A percentile compares a stretch with the other conserved stretches of the same genome.
These are phyloP conservation scores for Sporothrix inflata DNA, from an alignment of 2,329 filamentous ascomycete genomes.

Conservation along the genomic window DNA sequence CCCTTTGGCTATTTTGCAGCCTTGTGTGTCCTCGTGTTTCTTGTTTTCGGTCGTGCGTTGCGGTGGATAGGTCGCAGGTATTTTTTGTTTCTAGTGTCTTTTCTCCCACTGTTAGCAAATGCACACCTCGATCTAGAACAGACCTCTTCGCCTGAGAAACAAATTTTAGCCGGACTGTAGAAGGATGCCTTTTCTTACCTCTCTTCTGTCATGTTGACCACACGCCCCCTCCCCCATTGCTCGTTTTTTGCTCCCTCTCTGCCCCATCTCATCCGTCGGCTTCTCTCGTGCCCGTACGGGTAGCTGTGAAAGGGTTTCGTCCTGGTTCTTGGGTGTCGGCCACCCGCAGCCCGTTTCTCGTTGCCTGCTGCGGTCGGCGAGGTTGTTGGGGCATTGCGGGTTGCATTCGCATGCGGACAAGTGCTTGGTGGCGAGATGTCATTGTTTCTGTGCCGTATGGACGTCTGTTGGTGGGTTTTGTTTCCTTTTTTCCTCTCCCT, in stretches of 20 bases:
- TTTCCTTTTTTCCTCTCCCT: neutral
- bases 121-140: neutral
- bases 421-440: neutral
- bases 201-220: neutral
- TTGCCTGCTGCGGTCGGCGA: neutral
- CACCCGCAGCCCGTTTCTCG: neutral
- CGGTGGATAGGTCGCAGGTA: neutral
- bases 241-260: neutral
- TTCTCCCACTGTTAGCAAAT: neutral
- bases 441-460: neutral
- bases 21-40: neutral
- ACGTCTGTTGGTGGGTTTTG: neutral
- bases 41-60: neutral
- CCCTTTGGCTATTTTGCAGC: neutral
- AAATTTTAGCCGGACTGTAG: constrained; percentile 7
- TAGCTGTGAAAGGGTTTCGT: neutral
- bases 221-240: constrained; percentile 6
- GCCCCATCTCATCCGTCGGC: neutral
- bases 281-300: constrained; percentile 14
- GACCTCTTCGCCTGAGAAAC: neutral
- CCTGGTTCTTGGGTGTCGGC: constrained; percentile 17
- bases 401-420: neutral
- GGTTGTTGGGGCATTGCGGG: neutral
- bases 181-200: neutral
- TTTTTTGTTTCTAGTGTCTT: neutral